A percentile compares a stretch with the other conserved stretches of the same genome.
Conservation (phyloP, 805 yeast species). For the Yarrowia sp. region DNA sequence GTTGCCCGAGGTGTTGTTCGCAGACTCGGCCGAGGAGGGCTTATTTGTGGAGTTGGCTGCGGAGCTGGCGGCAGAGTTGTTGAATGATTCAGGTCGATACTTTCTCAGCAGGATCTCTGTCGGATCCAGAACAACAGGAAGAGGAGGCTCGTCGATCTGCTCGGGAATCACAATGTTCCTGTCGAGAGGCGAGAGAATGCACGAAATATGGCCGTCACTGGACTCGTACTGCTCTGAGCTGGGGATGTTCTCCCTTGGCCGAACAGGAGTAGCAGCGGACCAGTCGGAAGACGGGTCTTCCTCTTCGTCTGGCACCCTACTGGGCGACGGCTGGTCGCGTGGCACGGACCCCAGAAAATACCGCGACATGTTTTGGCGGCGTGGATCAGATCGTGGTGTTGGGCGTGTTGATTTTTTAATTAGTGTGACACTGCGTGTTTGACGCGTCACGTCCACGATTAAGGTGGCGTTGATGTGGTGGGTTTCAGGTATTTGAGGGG, state of each 20-base stretch:
- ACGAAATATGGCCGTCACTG: constrained; percentile 21
- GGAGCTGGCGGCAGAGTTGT: neutral
- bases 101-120: neutral
- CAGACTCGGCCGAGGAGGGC: too few species aligned
- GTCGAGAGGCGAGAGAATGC: constrained; percentile 15
- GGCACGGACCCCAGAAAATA: constrained; percentile 20
- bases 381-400: neutral
- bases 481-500: too few species aligned
- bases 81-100: constrained; percentile 1
- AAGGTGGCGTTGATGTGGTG: constrained; percentile 8
- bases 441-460: constrained; percentile 18
- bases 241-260: neutral
- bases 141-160: neutral
- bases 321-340: neutral
- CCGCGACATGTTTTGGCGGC: neutral
- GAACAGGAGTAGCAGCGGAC: neutral
- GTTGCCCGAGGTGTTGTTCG: neutral
- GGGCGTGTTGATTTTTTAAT: neutral
- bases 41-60: neutral
- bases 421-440: neutral
- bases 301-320: neutral
- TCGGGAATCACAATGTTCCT: neutral
- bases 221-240: constrained; percentile 21
- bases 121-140: neutral
- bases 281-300: neutral